Evolutionary conservation across 306 rosid species (phyloP), one percentile per base, ranked within the genome.

Genomic region (Castanea mollissima): DNA sequence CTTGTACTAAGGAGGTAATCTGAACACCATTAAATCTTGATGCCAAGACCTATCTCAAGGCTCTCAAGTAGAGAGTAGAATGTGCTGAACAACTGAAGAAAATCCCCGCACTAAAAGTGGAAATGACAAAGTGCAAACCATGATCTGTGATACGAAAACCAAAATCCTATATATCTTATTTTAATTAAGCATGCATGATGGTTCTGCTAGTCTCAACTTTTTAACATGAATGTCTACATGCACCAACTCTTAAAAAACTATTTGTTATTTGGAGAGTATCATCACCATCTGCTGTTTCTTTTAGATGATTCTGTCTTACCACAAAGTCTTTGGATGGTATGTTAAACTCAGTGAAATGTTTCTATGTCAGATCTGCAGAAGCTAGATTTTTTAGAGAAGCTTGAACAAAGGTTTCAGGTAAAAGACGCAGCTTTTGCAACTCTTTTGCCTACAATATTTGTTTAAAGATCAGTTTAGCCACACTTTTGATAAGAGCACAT

Each of bases 401-500:
- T 62, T 71, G 89, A 83, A 80, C 73, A 81, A 34, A 79, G 38
- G 60, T 31, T 16, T 59, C 71, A 85, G 91, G 91, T 88, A 75
- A 21, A 59, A n/a, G 35, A 46, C 41, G 1, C 57, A 69, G 15
- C 18, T 35, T 69, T 20, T 18, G 6, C 10, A 16, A 41, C 55
- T 41, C 18, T 69, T 32, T 29, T 68, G 51, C 49, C 49, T 68
- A 34, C 72, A 16, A 19, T 18, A 18, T 59, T 19, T 68, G 25
- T 4, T 68, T 20, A 34, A 29, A 59, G 32, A 10, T 21, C 27
- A 21, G 21, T 21, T 60, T 60, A 12, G 18, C 21, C 23, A 1
- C 2, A 11, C 7, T 63, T 63, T 14, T 14, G 38, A 15, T 7
- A 15, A 31, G 20, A 27, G 69, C 41, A 29, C 32, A 63, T 34